Conservation (phyloP, 1,284 basidiomycete species). For the Ganoderma lingzhi region DNA sequence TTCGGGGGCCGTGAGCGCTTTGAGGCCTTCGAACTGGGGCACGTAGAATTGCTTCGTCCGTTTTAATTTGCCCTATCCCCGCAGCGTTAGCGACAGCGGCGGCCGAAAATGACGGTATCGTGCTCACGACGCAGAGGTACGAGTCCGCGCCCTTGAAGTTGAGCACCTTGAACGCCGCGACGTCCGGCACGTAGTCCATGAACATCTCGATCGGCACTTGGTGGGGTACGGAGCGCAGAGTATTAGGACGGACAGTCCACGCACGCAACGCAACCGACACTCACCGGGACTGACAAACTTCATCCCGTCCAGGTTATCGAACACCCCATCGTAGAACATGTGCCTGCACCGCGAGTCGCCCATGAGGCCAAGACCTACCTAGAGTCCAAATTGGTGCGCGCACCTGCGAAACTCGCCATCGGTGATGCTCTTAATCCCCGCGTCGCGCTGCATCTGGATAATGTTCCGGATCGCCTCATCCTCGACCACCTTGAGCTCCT, state of each 20-base stretch:
- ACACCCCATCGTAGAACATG: slow-evolving; percentile 67
- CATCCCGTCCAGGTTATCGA: slow-evolving; percentile 72
- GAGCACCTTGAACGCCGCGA: slow-evolving; percentile 48
- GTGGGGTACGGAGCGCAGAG: slow-evolving; percentile 16
- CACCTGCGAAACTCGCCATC: slow-evolving; percentile 58
- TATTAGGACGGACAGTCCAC: slow-evolving; percentile 11
- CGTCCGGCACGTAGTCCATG: slow-evolving; percentile 54
- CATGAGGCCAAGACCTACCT: not conserved
- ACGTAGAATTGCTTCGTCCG: slow-evolving; percentile 70
- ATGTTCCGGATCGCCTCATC: slow-evolving; percentile 53
- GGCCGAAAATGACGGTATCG: not conserved
- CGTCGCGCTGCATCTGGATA: slow-evolving; percentile 50
- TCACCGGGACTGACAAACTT: slow-evolving; percentile 60
- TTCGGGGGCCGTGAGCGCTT: slow-evolving; percentile 60
- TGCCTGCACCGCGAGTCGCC: slow-evolving; percentile 43
- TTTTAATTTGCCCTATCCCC: slow-evolving; percentile 62
- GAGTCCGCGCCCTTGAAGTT: slow-evolving; percentile 54
- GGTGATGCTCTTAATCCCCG: slow-evolving; percentile 54
- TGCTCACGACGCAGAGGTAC: slow-evolving; percentile 57
- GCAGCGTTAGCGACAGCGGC: slow-evolving; percentile 39
- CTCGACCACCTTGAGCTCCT: slow-evolving; percentile 51
- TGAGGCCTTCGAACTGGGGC: slow-evolving; percentile 68
- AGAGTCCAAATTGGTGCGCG: slow-evolving; percentile 10
- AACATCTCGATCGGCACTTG: slow-evolving; percentile 46
- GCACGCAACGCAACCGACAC: slow-evolving; percentile 26